phyloP scores from a whole-genome alignment of 208 protist species.

The Leishmania turanica region DNA sequence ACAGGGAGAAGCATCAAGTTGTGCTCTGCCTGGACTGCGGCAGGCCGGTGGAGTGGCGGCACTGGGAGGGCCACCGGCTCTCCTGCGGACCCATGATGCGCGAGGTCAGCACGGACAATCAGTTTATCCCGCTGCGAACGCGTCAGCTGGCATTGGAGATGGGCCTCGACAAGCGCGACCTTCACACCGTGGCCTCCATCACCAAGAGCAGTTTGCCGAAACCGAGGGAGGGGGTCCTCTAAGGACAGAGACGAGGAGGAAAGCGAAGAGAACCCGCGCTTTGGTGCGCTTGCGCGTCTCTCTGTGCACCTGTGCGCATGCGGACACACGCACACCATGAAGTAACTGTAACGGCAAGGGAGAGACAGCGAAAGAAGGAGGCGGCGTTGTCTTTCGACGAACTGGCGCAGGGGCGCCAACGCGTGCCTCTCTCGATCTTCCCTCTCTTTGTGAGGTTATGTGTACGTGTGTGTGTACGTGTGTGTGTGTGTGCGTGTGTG shows the following conservation, averaged over 20 bases:
- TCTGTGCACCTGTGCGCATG: neutral
- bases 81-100: constrained; percentile 89
- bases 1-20: constrained; percentile 91
- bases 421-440: neutral
- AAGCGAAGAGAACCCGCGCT: neutral
- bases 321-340: neutral
- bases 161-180: constrained; percentile 86
- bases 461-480: neutral
- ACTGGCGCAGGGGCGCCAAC: neutral
- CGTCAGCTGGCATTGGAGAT: constrained; percentile 85
- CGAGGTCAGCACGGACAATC: constrained; percentile 87
- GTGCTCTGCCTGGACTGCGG: constrained; percentile 92
- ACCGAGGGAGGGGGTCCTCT: constrained; percentile 24
- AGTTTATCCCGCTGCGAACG: constrained; percentile 86
- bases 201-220: constrained; percentile 60
- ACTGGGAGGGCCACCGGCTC: constrained; percentile 89
- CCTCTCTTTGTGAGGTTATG: neutral
- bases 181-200: constrained; percentile 83
- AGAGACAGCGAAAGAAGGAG: neutral
- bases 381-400: neutral
- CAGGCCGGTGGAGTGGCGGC: constrained; percentile 84
- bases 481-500: neutral
- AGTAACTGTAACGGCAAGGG: neutral
- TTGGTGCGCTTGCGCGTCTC: neutral
- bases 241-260: neutral